Evolutionary conservation across 805 yeast genomes (phyloP).

Genomic region (Hemisphaericaspora nanyangensis): DNA sequence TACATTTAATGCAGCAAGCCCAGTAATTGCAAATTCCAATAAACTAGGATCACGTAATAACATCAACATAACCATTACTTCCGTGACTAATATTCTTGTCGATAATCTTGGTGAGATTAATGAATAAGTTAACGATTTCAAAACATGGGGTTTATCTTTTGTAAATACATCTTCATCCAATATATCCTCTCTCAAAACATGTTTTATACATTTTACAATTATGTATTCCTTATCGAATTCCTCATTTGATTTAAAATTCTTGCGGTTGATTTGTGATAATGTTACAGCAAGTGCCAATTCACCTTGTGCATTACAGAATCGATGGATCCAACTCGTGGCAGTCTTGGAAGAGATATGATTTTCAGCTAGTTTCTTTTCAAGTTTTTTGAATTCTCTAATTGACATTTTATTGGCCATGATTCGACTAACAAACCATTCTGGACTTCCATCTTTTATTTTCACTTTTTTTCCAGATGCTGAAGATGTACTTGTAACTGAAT

Average conservation of each 20-base stretch:
- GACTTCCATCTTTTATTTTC: slow-evolving; percentile 34
- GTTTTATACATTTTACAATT: slow-evolving; percentile 36
- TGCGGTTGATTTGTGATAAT: slow-evolving; percentile 34
- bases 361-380: slow-evolving; percentile 30
- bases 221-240: slow-evolving; percentile 38
- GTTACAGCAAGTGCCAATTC: slow-evolving; percentile 40
- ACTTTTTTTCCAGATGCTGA: slow-evolving; percentile 10
- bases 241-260: slow-evolving; percentile 42
- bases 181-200: slow-evolving; percentile 20
- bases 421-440: slow-evolving; percentile 38
- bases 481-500: background rate
- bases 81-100: slow-evolving; percentile 39
- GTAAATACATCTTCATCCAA: background rate
- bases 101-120: slow-evolving; percentile 38
- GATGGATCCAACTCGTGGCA: slow-evolving; percentile 24
- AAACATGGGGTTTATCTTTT: slow-evolving; percentile 26
- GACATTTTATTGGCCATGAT: slow-evolving; percentile 32
- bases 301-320: slow-evolving; percentile 39
- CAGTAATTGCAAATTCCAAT: slow-evolving; percentile 25
- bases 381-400: slow-evolving; percentile 28
- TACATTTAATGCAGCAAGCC: slow-evolving; percentile 20
- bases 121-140: slow-evolving; percentile 34
- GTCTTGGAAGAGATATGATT: slow-evolving; percentile 17
- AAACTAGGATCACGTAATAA: slow-evolving; percentile 19
- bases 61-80: slow-evolving; percentile 35